Conservation (phyloP, 129 eudicot genomes). For the Centella asiatica region DNA sequence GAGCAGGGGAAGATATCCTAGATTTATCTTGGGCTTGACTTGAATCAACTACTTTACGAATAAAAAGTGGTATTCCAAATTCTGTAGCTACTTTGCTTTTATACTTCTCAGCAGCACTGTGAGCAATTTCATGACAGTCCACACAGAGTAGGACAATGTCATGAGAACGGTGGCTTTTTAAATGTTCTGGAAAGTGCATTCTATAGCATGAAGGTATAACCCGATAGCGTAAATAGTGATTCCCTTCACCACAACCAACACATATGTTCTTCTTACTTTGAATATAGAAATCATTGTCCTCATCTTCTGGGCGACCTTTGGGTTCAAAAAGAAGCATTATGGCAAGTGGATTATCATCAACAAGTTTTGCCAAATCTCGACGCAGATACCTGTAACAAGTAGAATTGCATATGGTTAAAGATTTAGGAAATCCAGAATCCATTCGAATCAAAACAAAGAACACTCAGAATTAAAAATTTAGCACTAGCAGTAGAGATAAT, state of each 20-base stretch:
- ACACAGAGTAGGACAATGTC: conserved; percentile 96
- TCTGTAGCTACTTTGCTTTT: conserved; percentile 67
- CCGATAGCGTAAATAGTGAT: conserved; percentile 83
- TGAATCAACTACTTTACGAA: conserved; percentile 61
- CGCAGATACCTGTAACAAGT: conserved; percentile 59
- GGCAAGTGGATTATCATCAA: conserved; percentile 82
- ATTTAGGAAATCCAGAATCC: not conserved
- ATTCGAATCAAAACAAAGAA: not conserved
- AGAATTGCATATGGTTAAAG: conserved; percentile 1
- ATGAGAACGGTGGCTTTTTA: conserved; percentile 97
- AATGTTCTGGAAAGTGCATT: conserved; percentile 91
- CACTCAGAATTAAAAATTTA: too few relatives aligned
- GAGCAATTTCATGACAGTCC: conserved; percentile 97
- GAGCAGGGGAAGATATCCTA: conserved; percentile 24
- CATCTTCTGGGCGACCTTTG: conserved; percentile 98
- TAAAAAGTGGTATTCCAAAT: conserved; percentile 71
- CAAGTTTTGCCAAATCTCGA: conserved; percentile 76
- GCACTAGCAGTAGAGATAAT: not conserved
- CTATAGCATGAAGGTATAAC: conserved; percentile 95
- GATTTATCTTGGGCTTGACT: conserved; percentile 29
- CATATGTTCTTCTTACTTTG: conserved; percentile 93
- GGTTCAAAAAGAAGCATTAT: conserved; percentile 93
- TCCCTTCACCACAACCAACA: conserved; percentile 97
- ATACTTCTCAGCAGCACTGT: conserved; percentile 86
- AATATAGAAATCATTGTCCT: conserved; percentile 83